phyloP scores from a whole-genome alignment of 768 basidiomycete species.

The Atractiella rhizophila region DNA sequence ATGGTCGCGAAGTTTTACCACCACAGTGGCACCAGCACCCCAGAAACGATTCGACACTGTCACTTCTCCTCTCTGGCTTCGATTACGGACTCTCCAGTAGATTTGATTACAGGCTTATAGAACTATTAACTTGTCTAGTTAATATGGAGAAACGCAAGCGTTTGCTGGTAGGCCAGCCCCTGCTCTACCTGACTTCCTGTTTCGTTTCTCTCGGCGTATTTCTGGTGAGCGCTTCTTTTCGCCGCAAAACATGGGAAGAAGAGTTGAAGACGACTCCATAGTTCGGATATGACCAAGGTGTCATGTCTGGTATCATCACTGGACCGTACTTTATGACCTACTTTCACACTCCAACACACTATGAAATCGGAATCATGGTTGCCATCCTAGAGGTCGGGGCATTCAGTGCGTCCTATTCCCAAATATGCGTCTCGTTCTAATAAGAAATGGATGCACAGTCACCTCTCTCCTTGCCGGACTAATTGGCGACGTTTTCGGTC shows the following conservation, averaged over 20 bases:
- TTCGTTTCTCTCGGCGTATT: conserved; percentile 8
- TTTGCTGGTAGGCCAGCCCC: conserved; percentile 10
- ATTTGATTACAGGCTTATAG: no score
- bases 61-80: no score
- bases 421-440: neutral
- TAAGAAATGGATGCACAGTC: conserved; percentile 25
- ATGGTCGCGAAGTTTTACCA: no score
- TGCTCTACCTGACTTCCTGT: conserved; percentile 6
- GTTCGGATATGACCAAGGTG: conserved; percentile 7
- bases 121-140: no score
- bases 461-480: conserved; percentile 70
- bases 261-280: neutral
- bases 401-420: conserved; percentile 34
- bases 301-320: conserved; percentile 46
- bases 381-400: conserved; percentile 67
- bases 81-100: no score
- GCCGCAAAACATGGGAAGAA: neutral
- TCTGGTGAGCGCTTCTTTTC: neutral
- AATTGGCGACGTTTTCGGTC: conserved; percentile 64
- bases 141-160: no score
- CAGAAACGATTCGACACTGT: no score
- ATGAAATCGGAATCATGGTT: conserved; percentile 76
- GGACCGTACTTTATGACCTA: conserved; percentile 55
- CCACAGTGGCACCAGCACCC: no score
- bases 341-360: conserved; percentile 49